These are phyloP conservation scores for Rosa persica DNA, from an alignment of 306 rosid genomes.

Conservation along the genomic window DNA sequence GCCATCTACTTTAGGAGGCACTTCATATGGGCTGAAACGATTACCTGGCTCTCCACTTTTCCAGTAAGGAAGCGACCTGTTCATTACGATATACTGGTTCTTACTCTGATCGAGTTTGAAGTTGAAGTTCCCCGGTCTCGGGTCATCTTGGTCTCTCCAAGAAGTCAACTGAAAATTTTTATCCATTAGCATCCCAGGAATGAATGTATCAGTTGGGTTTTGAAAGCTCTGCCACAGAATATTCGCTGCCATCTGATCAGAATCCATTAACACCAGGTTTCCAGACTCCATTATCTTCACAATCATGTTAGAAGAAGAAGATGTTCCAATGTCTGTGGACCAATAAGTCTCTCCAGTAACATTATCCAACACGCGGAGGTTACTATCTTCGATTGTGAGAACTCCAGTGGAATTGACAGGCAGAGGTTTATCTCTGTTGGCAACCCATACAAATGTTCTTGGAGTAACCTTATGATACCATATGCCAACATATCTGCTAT, in stretches of 20 bases:
- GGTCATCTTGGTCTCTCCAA: conserved; percentile 27
- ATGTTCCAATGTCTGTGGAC: not conserved
- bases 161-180: conserved; percentile 15
- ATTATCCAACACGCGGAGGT: not conserved
- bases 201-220: conserved; percentile 50
- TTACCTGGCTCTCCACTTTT: not conserved
- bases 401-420: not conserved
- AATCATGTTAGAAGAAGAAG: not conserved
- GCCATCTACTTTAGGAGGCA: not conserved
- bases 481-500: conserved; percentile 39
- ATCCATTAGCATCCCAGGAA: conserved; percentile 46
- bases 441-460: not conserved
- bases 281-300: conserved; percentile 45
- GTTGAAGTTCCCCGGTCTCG: not conserved
- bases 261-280: conserved; percentile 31
- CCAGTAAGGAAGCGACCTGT: not conserved
- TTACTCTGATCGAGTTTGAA: not conserved
- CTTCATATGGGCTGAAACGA: not conserved
- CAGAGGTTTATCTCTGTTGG: not conserved
- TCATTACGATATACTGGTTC: not conserved
- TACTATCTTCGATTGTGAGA: not conserved
- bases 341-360: not conserved
- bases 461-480: conserved; percentile 24
- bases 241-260: too few species aligned
- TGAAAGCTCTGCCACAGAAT: conserved; percentile 52